Conservation (phyloP, 257 asterid genomes). For the Solanum boliviense region DNA sequence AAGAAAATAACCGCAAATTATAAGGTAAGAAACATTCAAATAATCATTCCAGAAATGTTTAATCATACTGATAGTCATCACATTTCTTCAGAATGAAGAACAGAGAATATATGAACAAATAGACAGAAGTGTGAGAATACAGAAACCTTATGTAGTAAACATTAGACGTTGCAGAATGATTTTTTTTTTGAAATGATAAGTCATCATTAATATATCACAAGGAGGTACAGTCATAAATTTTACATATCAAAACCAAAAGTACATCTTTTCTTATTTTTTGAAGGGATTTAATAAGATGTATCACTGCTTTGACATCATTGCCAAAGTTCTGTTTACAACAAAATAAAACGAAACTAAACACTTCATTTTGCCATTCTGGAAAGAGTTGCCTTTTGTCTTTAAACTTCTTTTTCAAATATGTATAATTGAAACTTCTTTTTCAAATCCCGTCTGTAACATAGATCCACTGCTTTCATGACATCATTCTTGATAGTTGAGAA, state of each 20-base stretch:
- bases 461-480: neutral
- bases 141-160: neutral
- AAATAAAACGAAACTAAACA: neutral
- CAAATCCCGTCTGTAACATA: neutral
- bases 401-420: neutral
- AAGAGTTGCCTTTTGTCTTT: neutral
- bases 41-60: neutral
- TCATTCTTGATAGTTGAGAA: neutral
- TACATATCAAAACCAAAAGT: neutral
- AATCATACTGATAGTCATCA: neutral
- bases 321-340: neutral
- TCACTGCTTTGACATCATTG: neutral
- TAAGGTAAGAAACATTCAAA: neutral
- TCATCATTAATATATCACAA: neutral
- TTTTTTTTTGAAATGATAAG: neutral
- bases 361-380: neutral
- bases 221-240: neutral
- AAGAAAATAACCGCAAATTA: neutral
- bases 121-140: neutral
- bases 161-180: neutral
- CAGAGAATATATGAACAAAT: neutral
- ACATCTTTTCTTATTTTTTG: neutral
- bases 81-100: neutral
- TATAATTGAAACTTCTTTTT: neutral
- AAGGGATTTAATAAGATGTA: neutral